phyloP scores from a whole-genome alignment of 164 flowering plant genomes.

The Tetrastigma voinierianum region DNA sequence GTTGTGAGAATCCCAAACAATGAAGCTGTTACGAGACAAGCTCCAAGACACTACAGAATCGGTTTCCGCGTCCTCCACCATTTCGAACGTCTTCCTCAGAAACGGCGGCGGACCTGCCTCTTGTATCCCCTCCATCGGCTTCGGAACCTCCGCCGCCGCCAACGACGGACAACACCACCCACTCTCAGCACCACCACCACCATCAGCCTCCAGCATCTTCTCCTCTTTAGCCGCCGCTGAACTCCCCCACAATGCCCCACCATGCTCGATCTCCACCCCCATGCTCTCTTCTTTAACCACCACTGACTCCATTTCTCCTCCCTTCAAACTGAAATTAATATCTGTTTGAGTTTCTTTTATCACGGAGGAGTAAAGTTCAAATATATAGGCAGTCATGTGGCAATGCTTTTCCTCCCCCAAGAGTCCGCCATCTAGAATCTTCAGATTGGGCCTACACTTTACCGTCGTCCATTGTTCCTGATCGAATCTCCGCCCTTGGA shows the following conservation, averaged over 20 bases:
- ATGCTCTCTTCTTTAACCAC: constrained; percentile 11
- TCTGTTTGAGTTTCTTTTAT: too few species aligned
- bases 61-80: constrained; percentile 67
- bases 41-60: constrained; percentile 69
- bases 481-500: too few species aligned
- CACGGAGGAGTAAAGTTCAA: too few species aligned
- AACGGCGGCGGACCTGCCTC: constrained; percentile 72
- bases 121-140: constrained; percentile 53
- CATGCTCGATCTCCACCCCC: not conserved
- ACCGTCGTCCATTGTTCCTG: too few species aligned
- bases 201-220: not conserved
- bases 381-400: too few species aligned
- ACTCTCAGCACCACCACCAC: not conserved
- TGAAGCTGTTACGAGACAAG: constrained; percentile 37
- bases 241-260: not conserved
- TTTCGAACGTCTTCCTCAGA: constrained; percentile 62
- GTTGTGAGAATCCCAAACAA: constrained; percentile 61
- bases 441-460: too few species aligned
- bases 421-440: too few species aligned
- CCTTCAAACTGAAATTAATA: too few species aligned
- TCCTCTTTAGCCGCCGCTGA: not conserved
- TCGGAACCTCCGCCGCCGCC: constrained; percentile 11
- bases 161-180: not conserved
- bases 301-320: too few species aligned
- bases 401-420: too few species aligned